Conservation (phyloP, 164 flowering plant genomes). For the Amborella trichopoda region DNA sequence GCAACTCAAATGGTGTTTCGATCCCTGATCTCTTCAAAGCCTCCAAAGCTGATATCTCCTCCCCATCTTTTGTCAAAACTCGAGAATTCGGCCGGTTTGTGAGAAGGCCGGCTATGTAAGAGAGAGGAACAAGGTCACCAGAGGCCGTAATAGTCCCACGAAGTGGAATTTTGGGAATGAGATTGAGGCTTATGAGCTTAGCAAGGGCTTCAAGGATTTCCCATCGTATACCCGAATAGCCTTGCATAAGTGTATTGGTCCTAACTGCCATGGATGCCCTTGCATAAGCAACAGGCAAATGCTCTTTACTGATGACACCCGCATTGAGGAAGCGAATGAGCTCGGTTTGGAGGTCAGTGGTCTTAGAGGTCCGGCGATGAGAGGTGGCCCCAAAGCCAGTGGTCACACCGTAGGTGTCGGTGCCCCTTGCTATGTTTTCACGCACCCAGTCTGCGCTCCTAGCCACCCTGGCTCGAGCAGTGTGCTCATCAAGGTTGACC, state of each 20-base stretch:
- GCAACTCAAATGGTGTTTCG: conserved; percentile 19
- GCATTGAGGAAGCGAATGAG: conserved; percentile 41
- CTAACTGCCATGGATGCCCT: conserved; percentile 24
- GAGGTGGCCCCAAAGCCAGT: conserved; percentile 50
- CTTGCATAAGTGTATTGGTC: conserved; percentile 30
- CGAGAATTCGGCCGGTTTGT: conserved; percentile 19
- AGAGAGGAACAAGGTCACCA: conserved; percentile 15
- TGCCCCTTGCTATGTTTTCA: conserved; percentile 25
- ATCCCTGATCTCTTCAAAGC: conserved; percentile 24
- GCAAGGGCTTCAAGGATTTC: conserved; percentile 29
- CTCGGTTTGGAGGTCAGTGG: conserved; percentile 36
- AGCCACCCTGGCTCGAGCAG: conserved; percentile 24
- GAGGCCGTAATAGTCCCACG: conserved; percentile 24
- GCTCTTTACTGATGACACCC: conserved; percentile 26
- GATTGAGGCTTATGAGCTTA: conserved; percentile 18
- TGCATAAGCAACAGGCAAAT: conserved; percentile 13
- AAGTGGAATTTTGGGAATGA: conserved; percentile 19
- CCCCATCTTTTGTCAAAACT: conserved; percentile 16
- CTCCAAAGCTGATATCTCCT: conserved; percentile 14
- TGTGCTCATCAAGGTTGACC: conserved; percentile 23
- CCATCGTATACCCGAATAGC: conserved; percentile 34
- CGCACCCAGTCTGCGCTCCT: conserved; percentile 36
- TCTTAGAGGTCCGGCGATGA: conserved; percentile 28
- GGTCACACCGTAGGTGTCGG: conserved; percentile 39
- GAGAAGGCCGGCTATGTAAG: conserved; percentile 28